phyloP scores from a whole-genome alignment of 179 eudicot genomes.

The Silene noctiflora region DNA sequence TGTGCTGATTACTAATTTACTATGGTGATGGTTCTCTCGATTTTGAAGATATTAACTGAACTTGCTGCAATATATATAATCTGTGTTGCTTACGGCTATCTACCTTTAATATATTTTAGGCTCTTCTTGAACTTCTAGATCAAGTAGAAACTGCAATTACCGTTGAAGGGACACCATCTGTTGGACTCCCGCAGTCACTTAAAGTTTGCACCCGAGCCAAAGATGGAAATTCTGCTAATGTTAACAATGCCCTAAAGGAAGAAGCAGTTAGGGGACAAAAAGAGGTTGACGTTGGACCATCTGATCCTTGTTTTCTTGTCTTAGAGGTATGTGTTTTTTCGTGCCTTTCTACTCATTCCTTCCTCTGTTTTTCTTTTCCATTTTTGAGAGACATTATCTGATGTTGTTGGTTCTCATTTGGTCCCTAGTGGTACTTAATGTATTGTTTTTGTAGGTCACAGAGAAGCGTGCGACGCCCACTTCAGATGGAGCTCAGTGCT shows the following conservation, averaged over 20 bases:
- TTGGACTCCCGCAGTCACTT: conserved; percentile 20
- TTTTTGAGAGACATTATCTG: not conserved
- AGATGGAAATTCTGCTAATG: conserved; percentile 23
- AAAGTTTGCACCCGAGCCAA: conserved; percentile 25
- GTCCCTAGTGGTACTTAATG: not conserved
- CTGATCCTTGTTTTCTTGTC: conserved; percentile 65
- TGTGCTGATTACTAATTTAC: conserved; percentile 1
- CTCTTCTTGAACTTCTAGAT: conserved; percentile 84
- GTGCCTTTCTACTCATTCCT: not conserved
- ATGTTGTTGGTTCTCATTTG: not conserved
- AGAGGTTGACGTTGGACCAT: conserved; percentile 29
- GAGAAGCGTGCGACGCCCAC: conserved; percentile 51
- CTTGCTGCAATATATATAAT: not conserved
- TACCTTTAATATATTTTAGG: conserved; percentile 38
- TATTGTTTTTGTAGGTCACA: conserved; percentile 54
- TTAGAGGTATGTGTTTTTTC: conserved; percentile 59
- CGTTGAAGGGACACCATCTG: conserved; percentile 41
- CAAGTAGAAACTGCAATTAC: conserved; percentile 78
- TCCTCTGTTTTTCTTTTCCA: not conserved
- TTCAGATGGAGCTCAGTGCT: conserved; percentile 47
- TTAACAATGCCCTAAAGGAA: conserved; percentile 23
- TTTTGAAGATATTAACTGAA: conserved; percentile 6
- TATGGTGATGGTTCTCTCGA: not conserved
- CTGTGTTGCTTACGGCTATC: conserved; percentile 1
- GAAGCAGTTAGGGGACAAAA: conserved; percentile 16